Evolutionary conservation across 2,329 filamentous ascomycete genomes (phyloP).

Genomic region (Scedosporium minutisporum): DNA sequence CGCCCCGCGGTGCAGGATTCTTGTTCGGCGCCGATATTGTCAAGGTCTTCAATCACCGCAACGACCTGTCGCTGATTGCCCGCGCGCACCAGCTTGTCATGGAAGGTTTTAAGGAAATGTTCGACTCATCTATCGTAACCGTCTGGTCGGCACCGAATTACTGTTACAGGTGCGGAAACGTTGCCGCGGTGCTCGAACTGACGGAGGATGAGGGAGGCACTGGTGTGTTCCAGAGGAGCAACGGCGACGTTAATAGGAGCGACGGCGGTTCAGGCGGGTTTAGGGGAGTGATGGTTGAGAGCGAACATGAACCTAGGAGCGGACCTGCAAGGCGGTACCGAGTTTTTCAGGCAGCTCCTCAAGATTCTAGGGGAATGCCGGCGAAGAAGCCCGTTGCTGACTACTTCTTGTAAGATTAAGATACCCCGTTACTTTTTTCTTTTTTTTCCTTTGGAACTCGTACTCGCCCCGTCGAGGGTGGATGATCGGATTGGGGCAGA

Average conservation of each 20-base stretch:
- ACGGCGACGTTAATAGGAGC: slow-evolving; percentile 57
- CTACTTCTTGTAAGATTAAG: slow-evolving; percentile 64
- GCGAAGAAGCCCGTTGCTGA: slow-evolving; percentile 97
- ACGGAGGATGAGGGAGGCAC: slow-evolving; percentile 76
- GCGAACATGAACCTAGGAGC: slow-evolving; percentile 31
- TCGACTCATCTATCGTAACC: slow-evolving; percentile 87
- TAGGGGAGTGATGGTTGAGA: slow-evolving; percentile 38
- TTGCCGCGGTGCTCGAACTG: slow-evolving; percentile 87
- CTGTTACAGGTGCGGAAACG: slow-evolving; percentile 92
- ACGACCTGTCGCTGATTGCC: slow-evolving; percentile 85
- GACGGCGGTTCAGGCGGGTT: slow-evolving; percentile 30
- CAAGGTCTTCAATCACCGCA: slow-evolving; percentile 88
- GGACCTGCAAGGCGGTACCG: slow-evolving; percentile 85
- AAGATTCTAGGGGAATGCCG: slow-evolving; percentile 94
- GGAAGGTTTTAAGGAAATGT: slow-evolving; percentile 99
- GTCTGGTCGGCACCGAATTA: slow-evolving; percentile 99
- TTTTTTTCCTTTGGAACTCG: background rate
- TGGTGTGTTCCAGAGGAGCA: slow-evolving; percentile 59
- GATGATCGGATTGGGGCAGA: background rate
- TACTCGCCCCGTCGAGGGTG: background rate
- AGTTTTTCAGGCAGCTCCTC: slow-evolving; percentile 92
- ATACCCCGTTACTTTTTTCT: background rate
- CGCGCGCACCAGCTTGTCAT: slow-evolving; percentile 96
- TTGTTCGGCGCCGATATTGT: slow-evolving; percentile 94
- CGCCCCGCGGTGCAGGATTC: slow-evolving; percentile 88